These are phyloP conservation scores for Exophiala xenobiotica DNA, from an alignment of 2,329 filamentous ascomycete species.

Conservation along the genomic window DNA sequence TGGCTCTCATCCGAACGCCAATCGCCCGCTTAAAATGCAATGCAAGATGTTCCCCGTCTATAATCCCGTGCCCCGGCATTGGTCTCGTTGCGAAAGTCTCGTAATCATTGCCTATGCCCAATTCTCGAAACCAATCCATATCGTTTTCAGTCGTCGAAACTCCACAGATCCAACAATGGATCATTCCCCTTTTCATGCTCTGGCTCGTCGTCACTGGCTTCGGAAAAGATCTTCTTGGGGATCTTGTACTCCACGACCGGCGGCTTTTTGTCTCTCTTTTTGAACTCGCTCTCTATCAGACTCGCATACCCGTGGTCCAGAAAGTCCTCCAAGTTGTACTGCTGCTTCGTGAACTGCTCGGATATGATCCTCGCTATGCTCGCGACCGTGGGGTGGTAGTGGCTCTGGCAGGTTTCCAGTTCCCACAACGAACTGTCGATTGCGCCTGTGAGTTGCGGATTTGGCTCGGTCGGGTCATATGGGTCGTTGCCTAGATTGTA, in stretches of 20 bases:
- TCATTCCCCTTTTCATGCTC: conserved; percentile 1
- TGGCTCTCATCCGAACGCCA: no score
- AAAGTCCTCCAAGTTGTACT: conserved; percentile 96
- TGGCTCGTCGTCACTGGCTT: conserved; percentile 4
- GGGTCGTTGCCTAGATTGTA: conserved; percentile 68
- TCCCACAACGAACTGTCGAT: conserved; percentile 97
- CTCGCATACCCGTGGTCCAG: conserved; percentile 81
- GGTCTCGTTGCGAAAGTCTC: no score
- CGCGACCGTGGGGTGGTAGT: conserved; percentile 96
- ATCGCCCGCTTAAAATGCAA: no score
- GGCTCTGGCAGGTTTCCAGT: conserved; percentile 81
- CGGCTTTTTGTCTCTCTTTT: conserved; percentile 72
- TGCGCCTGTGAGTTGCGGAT: conserved; percentile 81
- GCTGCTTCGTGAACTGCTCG: conserved; percentile 94
- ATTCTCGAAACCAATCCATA: no score
- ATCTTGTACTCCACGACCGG: conserved; percentile 94
- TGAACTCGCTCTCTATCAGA: conserved; percentile 78
- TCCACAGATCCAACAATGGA: conserved; percentile 5
- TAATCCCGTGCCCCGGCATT: no score
- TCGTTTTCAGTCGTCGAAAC: no score
- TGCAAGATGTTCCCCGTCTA: no score
- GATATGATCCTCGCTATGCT: conserved; percentile 90
- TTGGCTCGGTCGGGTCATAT: conserved; percentile 70
- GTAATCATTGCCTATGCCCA: no score
- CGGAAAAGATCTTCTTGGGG: conserved; percentile 72